Base-by-base conservation (phyloP, 805 yeast species). In the Pichia cephalocereana region DNA sequence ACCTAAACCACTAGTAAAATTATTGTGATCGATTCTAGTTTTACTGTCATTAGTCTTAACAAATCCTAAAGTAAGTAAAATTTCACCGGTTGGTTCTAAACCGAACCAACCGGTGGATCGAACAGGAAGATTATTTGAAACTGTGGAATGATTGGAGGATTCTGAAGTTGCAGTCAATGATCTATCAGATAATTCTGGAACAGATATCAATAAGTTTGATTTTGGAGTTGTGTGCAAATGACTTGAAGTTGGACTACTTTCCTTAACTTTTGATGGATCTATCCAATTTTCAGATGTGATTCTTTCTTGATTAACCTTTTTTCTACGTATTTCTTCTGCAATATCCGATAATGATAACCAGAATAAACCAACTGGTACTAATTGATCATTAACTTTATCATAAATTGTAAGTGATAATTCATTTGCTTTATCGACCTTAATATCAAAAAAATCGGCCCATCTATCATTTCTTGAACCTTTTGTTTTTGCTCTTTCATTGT, bases 61-160 rank as follows among this genome's bases (percentile, higher is more conserved):
- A 61, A 93, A 93, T 2, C 91, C 84, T 27, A 91, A 67, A 6
- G 82, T 79, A 40, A 93, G 64, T 48, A 86, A 70, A 36, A 93
- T 80, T 65, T 89, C 96, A 23, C 99, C 99, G 2, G 90, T 80
- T 10, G 99, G 98, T 65, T 91, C 99, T 52, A 93, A 70, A 48
- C 84, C 82, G 60, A 87, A 85, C 98, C 98, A 93, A 7, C 86
- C 75, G 46, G 82, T 84, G 74, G 27, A 80, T 52, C 45, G 65
- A 57, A 48, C 46, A 44, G 47, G 51, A 19, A 43, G 26, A 1
- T 39, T 14, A 17, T 61, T 50, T 0, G 48, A 38, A 10, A 47
- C 48, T 14, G 49, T 49, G 14, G 53, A 42, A 8, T 53, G 48
- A 3, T 55, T 34, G n/a, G 45, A 43, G 3, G 34, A n/a, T 7